Evolutionary conservation across 139 green algal species (phyloP), one percentile per base, ranked within the genome.

Genomic region (Yamagishiella unicocca): DNA sequence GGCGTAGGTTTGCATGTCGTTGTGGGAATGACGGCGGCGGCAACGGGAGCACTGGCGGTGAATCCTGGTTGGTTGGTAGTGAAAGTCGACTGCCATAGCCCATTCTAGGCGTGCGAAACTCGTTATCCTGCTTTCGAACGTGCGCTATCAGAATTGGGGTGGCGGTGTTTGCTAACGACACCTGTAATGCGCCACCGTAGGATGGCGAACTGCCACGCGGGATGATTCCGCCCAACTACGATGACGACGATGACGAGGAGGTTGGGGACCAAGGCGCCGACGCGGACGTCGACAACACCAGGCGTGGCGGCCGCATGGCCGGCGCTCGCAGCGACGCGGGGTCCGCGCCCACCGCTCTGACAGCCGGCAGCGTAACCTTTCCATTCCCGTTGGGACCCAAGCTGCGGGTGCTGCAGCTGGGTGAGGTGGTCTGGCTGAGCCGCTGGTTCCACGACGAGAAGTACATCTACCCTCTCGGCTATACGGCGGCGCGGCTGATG

Each of bases 381-480:
- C 92, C 92, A 8, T 38, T 93, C 8, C 78, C 87, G 43, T 50
- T 93, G 4, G 66, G 54, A 27, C 85, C 76, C 24, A 85, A 85
- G 43, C 88, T 94, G 40, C 84, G 45, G 24, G 79, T 97, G 75
- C 33, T 93, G 79, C 64, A 35, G 2, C 91, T 97, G 50, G 95
- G 95, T 0, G 45, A 86, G 37, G 90, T 97, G 55, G 92, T 96
- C 70, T 96, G 83, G 81, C 53, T 96, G 35, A 90, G 95, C 85
- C 93, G 93, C 27, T 67, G 22, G 10, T 97, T 96, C 88, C 95
- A 97, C 83, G 87, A 76, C 25, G 93, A 94, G 62, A 92, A 93
- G 87, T 83, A 90, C 87, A 94, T 97, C 66, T 97, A 87, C 66
- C 95, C 95, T 4, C 62, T 94, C 31, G 95, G 95, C n/a, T 97